Evolutionary conservation across 768 basidiomycete species (phyloP).

Genomic region (Rhizopogon rudus): DNA sequence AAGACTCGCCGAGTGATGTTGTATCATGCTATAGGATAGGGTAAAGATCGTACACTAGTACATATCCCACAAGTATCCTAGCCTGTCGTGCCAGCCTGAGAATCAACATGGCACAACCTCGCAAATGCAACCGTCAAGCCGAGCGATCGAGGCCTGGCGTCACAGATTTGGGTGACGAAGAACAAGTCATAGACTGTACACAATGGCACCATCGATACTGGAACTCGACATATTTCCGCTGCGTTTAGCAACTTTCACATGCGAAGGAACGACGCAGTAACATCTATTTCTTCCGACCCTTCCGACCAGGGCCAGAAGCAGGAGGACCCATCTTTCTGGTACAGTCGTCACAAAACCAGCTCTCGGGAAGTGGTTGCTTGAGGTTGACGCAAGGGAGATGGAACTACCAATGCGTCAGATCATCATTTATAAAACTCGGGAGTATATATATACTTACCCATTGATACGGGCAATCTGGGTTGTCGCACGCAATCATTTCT

Average conservation of each 20-base stretch:
- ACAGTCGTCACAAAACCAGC: constrained; percentile 58
- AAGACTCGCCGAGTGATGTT: too few relatives aligned
- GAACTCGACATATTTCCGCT: too few relatives aligned
- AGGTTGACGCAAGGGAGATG: constrained; percentile 58
- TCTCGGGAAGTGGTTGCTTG: constrained; percentile 50
- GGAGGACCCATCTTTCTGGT: constrained; percentile 32
- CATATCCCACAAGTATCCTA: too few relatives aligned
- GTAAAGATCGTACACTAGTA: too few relatives aligned
- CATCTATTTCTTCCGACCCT: constrained; percentile 32
- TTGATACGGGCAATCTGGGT: constrained; percentile 51
- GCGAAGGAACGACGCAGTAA: neutral
- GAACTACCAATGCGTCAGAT: constrained; percentile 37
- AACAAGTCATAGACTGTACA: too few relatives aligned
- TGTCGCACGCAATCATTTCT: constrained; percentile 66
- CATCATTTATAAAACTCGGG: constrained; percentile 3
- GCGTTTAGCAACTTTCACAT: neutral
- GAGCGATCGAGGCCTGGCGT: too few relatives aligned
- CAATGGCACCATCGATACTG: too few relatives aligned
- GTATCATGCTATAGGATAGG: too few relatives aligned
- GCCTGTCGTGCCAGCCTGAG: too few relatives aligned
- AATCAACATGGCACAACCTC: too few relatives aligned
- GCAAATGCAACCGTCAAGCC: too few relatives aligned
- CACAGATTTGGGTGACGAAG: too few relatives aligned
- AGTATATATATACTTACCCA: constrained; percentile 38
- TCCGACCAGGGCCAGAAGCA: constrained; percentile 13